Base-by-base conservation (phyloP, 1,284 basidiomycete species). In the Ustilago trichophora region DNA sequence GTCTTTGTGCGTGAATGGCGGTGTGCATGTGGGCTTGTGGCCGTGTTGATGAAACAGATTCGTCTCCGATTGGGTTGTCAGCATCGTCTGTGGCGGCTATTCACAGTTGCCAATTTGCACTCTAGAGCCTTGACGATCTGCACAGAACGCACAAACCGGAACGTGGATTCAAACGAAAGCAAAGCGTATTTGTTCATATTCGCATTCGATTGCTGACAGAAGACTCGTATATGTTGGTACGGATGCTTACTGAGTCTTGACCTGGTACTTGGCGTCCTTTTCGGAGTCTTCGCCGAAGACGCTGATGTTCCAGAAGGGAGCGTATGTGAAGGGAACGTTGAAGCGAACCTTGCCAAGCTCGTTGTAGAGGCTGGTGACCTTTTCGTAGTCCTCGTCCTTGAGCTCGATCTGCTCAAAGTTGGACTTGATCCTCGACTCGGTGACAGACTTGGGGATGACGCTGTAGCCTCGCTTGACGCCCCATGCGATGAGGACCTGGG, bases 371-470 rank as follows among this genome's bases (percentile, higher is more conserved):
- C 52, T 36, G 21, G 67, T 51, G 31, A 83, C 69, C 54, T 64
- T 73, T 12, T 67, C 55, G 50, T 78, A 64, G 47, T 83, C 81
- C 35, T 81, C 81, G 15, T 76, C 58, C 36, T 58, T 53, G 19
- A 83, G 66, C 26, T 73, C 63, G 58, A 83, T 60, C 54, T 80
- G 65, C 47, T 74, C 59, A 46, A 83, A 80, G 80, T 83, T 83
- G 56, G 46, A 59, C 45, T 73, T 63, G 66, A 83, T 83, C 16
- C 82, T 72, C 6, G 60, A 56, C 12, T 74, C 66, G 5, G 80
- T 83, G 16, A 82, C 79, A 31, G 72, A 76, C 76, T 84, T 84
- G 40, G 83, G 83, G 52, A 84, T 82, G 29, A 83, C 80, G 16
- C 70, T 63, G 59, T 80, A 78, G 32, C 81, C 80, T 18, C 82